Conservation (phyloP, 306 rosid species). For the Hippophae tibetana region DNA sequence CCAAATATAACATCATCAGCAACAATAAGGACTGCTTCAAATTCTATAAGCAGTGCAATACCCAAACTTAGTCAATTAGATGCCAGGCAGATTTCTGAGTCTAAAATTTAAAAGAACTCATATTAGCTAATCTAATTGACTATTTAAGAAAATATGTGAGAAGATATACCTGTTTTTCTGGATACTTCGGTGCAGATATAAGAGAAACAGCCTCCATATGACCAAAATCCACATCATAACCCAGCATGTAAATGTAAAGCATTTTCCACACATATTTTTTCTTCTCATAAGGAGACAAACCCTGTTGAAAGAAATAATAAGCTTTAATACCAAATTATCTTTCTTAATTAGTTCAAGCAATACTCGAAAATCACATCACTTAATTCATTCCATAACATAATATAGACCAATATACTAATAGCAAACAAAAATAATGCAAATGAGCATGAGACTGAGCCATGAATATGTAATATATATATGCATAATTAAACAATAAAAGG, state of each 20-base stretch:
- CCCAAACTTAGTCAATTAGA: too few relatives aligned
- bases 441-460: background rate
- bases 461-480: too few relatives aligned
- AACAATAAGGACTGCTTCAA: background rate
- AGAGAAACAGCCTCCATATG: slow-evolving; percentile 99
- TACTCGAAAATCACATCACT: too few relatives aligned
- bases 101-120: background rate
- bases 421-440: background rate
- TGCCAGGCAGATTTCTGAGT: background rate
- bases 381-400: too few relatives aligned
- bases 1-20: background rate
- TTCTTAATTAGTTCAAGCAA: background rate
- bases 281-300: slow-evolving; percentile 87
- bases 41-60: too few relatives aligned
- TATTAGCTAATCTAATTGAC: background rate
- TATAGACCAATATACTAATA: background rate
- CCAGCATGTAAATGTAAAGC: slow-evolving; percentile 95
- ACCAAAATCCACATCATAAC: slow-evolving; percentile 99
- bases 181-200: slow-evolving; percentile 99
- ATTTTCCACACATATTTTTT: slow-evolving; percentile 99
- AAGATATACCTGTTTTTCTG: slow-evolving; percentile 81
- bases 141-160: background rate
- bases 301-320: slow-evolving; percentile 43
- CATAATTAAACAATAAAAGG: background rate
- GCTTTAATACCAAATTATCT: slow-evolving; percentile 4